Conservation (phyloP, 1,284 basidiomycete species). For the Xerocomus amazonicus region DNA sequence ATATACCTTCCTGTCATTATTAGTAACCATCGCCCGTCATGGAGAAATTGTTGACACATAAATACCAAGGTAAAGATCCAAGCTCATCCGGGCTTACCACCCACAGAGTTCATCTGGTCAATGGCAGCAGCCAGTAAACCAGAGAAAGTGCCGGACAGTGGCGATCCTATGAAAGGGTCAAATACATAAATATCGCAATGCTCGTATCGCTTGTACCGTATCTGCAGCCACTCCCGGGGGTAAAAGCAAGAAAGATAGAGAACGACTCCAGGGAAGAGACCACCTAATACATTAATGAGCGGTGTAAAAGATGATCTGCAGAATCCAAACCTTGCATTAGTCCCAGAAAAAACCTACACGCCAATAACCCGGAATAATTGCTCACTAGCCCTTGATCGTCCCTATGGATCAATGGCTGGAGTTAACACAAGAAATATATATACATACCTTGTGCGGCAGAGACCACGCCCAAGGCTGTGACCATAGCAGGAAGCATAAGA, state of each 20-base stretch:
- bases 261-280: neutral
- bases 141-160: constrained; percentile 59
- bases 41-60: neutral
- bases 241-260: neutral
- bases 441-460: constrained; percentile 49
- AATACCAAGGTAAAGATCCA: constrained; percentile 64
- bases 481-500: constrained; percentile 51
- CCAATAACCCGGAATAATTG: constrained; percentile 51
- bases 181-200: neutral
- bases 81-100: constrained; percentile 48
- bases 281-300: neutral
- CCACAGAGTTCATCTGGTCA: constrained; percentile 47
- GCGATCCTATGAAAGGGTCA: constrained; percentile 37
- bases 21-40: neutral
- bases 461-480: constrained; percentile 58
- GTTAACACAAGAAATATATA: neutral
- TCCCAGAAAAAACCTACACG: constrained; percentile 63
- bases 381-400: constrained; percentile 45
- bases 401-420: constrained; percentile 5
- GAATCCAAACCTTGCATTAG: constrained; percentile 49
- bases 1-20: constrained; percentile 9
- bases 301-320: neutral
- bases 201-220: neutral
- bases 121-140: constrained; percentile 62
- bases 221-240: neutral